phyloP scores from a whole-genome alignment of 805 yeast genomes.

The Lachancea nothofagi region DNA sequence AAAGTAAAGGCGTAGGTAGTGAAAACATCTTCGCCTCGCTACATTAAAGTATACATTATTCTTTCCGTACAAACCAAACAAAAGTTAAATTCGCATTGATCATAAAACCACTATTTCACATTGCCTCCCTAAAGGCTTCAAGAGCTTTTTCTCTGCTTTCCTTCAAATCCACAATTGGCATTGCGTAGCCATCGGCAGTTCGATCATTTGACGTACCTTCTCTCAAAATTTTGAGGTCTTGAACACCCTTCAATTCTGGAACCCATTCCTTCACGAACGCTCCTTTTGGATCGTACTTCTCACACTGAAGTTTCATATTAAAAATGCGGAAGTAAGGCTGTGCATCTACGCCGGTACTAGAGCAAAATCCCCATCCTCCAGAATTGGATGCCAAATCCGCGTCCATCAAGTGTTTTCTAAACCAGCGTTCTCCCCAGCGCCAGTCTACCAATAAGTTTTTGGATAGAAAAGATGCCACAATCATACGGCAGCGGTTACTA shows the following conservation, averaged over 20 bases:
- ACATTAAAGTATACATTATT: too few relatives aligned
- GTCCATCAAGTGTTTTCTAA: slow-evolving; percentile 44
- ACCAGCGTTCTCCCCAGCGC: slow-evolving; percentile 50
- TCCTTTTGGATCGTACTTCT: slow-evolving; percentile 44
- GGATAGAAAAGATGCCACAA: slow-evolving; percentile 45
- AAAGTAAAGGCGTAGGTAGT: background rate
- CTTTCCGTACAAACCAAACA: background rate
- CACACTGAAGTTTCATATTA: slow-evolving; percentile 47
- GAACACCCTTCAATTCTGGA: slow-evolving; percentile 37
- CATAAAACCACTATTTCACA: slow-evolving; percentile 5
- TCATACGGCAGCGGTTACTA: slow-evolving; percentile 51
- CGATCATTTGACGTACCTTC: slow-evolving; percentile 8
- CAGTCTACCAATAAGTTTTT: slow-evolving; percentile 49
- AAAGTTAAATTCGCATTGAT: slow-evolving; percentile 2
- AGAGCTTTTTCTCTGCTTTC: slow-evolving; percentile 39
- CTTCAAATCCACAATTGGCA: slow-evolving; percentile 42
- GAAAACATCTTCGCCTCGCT: too few relatives aligned
- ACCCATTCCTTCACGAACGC: slow-evolving; percentile 45
- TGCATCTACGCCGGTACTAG: slow-evolving; percentile 48
- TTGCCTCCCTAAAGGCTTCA: slow-evolving; percentile 38
- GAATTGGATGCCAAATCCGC: slow-evolving; percentile 50
- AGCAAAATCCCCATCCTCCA: slow-evolving; percentile 55
- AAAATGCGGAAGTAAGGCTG: slow-evolving; percentile 55
- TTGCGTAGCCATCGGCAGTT: slow-evolving; percentile 35
- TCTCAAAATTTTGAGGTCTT: slow-evolving; percentile 27